These are phyloP conservation scores for Starmera stellimalicola DNA, from an alignment of 1,139 yeast genomes.

Conservation along the genomic window DNA sequence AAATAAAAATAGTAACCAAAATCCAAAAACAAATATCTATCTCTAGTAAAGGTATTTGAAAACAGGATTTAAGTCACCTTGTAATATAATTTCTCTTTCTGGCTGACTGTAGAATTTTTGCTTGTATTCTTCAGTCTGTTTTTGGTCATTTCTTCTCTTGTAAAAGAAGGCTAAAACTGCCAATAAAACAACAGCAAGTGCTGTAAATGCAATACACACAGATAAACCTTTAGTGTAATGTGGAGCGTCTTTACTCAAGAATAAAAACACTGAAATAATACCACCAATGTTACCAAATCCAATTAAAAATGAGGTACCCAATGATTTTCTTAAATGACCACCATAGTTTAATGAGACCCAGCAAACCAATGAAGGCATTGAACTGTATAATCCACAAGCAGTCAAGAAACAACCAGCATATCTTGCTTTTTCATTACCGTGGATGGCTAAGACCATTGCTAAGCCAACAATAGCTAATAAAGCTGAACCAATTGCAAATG, in stretches of 20 bases:
- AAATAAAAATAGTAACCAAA: too few relatives aligned
- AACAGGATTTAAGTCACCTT: constrained; percentile 61
- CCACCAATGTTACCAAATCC: constrained; percentile 85
- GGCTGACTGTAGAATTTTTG: constrained; percentile 34
- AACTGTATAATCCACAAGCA: constrained; percentile 57
- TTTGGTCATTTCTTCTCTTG: constrained; percentile 32
- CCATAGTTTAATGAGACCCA: constrained; percentile 53
- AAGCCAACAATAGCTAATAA: constrained; percentile 32
- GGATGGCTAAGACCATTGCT: constrained; percentile 31
- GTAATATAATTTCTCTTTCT: constrained; percentile 35
- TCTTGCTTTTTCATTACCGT: constrained; percentile 32
- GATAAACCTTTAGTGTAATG: constrained; percentile 28
- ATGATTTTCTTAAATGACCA: constrained; percentile 62
- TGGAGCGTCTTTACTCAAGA: constrained; percentile 24
- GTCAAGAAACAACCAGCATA: constrained; percentile 67
- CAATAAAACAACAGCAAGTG: constrained; percentile 39
- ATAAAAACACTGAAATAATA: constrained; percentile 53
- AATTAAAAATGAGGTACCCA: constrained; percentile 68
- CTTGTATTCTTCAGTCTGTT: constrained; percentile 26
- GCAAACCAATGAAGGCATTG: constrained; percentile 70
- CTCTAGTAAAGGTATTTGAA: constrained; percentile 37
- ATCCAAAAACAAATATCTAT: too few relatives aligned
- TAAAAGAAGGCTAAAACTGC: constrained; percentile 34
- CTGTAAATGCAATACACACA: constrained; percentile 42
- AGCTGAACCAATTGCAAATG: constrained; percentile 27